Evolutionary conservation across 208 protist genomes (phyloP).

Genomic region (Crithidia thermophila): DNA sequence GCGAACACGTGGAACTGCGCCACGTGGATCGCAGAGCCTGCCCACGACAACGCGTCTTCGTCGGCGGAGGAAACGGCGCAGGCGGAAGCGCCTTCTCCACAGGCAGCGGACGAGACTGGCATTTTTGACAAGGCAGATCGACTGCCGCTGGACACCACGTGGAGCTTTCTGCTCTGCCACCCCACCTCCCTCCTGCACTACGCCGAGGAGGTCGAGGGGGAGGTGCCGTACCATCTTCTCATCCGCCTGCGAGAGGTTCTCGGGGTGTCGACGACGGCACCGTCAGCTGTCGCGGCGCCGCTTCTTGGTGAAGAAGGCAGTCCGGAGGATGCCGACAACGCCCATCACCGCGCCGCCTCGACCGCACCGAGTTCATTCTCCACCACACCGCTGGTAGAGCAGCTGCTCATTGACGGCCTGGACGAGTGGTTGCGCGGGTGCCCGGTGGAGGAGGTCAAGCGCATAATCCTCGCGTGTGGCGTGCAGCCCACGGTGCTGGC

Average conservation of each 20-base stretch:
- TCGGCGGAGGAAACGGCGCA: neutral
- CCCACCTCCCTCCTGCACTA: constrained; percentile 60
- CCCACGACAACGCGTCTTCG: neutral
- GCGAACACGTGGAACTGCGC: neutral
- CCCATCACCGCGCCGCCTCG: too few species aligned
- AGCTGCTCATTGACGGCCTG: constrained; percentile 83
- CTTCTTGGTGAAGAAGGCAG: neutral
- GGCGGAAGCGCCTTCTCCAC: too few species aligned
- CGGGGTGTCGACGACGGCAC: constrained; percentile 12
- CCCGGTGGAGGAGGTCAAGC: constrained; percentile 41
- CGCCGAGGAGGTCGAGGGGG: constrained; percentile 40
- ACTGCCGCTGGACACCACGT: constrained; percentile 24
- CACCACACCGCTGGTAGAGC: constrained; percentile 50
- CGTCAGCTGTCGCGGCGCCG: neutral
- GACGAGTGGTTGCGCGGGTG: constrained; percentile 66
- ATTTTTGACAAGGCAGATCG: too few species aligned
- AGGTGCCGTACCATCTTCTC: constrained; percentile 50
- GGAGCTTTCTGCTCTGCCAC: constrained; percentile 30
- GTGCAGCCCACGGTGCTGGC: constrained; percentile 64
- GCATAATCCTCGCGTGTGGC: constrained; percentile 68
- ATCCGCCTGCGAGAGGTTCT: constrained; percentile 52
- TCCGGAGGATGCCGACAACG: neutral
- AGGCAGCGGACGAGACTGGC: too few species aligned
- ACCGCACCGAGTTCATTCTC: constrained; percentile 14
- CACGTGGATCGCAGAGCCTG: constrained; percentile 13